Base-by-base conservation (phyloP, 2,329 filamentous ascomycete species). In the Xylariaceae sp. region DNA sequence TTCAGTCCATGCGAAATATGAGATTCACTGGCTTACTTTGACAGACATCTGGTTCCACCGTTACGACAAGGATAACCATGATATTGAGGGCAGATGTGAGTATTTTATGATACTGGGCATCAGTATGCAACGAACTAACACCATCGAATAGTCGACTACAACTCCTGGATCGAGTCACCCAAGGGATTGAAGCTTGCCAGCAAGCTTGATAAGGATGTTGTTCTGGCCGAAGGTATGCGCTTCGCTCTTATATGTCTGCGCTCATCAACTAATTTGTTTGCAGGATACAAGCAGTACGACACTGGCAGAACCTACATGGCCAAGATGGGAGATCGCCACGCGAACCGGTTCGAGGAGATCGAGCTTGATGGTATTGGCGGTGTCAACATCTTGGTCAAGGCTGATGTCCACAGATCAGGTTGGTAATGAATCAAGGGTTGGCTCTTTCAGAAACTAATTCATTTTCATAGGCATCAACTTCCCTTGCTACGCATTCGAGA, bases 371-470 rank as follows among this genome's bases (percentile, higher is more conserved):
- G 93, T 62, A 92, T 99, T 74, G 94, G 94, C 65, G 94, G 94
- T 68, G 94, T 99, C 63, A 97, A 93, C 75, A 97, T 99, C 69
- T 79, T 99, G 51, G 94, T 99, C 66, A 99, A 99, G 79, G 94
- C 92, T 4, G 93, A 99, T 74, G 93, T 99, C 9, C 94, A 99
- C 76, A 86, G 94, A 77, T 91, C 93, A 70, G 91, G 91, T 93
- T 80, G 61, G 81, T 74, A 51, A 2, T 48, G 18, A 44, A 39
- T 11, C 39, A 13, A 30, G 10, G 53, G 30, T 17, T 10, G 9
- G 11, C 11, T 39, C 37, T 30, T 5, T 47, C 44, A 9, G 30
- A 58, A 51, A 71, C 76, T 61, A 74, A 64, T 23, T 23, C 50
- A 37, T 10, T 52, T 42, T 2, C 37, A 51, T 65, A 93, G 92